phyloP scores from a whole-genome alignment of 176 grass and related monocot species.

The barley (Hordeum vulgare) region MorexV3_pseudomolecules_assembly NC_058519.1:382234145-382234644 shows the following conservation, averaged over 20 bases:
- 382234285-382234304: conserved; percentile 12
- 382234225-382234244: conserved; percentile 19
- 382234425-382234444: background rate
- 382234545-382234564: conserved; percentile 83
- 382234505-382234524: conserved; percentile 21
- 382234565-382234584: conserved; percentile 53
- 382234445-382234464: background rate
- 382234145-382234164: background rate
- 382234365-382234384: background rate
- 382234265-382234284: background rate
- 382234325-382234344: background rate
- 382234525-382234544: conserved; percentile 77
- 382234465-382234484: background rate
- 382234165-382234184: background rate
- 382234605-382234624: conserved; percentile 73
- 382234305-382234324: background rate
- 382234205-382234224: background rate
- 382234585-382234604: conserved; percentile 66
- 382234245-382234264: background rate
- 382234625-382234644: conserved; percentile 69
- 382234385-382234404: conserved; percentile 2
- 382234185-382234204: background rate
- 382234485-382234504: background rate
- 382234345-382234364: background rate
- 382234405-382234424: background rate